Conservation (phyloP, 2,329 filamentous ascomycete species). For the Samsoniella hepiali region DNA sequence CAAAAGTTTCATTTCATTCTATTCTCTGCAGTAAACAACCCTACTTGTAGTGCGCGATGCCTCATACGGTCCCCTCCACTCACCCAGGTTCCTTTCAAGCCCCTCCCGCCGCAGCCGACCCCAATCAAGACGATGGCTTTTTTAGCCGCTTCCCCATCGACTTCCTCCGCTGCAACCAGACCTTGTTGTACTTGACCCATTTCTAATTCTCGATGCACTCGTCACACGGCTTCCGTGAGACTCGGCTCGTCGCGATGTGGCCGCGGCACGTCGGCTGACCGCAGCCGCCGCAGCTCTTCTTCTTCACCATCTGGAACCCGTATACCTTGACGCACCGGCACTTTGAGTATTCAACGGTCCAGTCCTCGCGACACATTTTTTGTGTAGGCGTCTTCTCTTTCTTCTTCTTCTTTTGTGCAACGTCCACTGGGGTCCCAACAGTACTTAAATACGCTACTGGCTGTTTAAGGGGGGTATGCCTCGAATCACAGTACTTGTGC, state of each 20-base stretch:
- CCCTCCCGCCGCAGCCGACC: no score
- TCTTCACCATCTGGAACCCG: neutral
- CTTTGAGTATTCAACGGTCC: neutral
- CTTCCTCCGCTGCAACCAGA: no score
- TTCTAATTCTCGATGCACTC: neutral
- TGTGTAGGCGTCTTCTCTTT: neutral
- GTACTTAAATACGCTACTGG: neutral
- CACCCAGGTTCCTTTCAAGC: no score
- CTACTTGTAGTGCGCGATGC: no score
- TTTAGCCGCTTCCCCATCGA: no score
- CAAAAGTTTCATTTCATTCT: no score
- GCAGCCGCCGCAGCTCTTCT: neutral
- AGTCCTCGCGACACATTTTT: constrained; percentile 1
- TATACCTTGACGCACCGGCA: neutral
- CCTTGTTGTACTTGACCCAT: neutral
- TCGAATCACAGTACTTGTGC: neutral
- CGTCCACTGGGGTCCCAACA: no score
- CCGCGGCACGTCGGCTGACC: neutral
- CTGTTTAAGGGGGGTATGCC: no score
- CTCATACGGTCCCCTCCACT: no score
- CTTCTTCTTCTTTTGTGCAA: no score
- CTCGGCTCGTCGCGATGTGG: neutral
- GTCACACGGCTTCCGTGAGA: neutral
- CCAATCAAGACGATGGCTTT: no score
- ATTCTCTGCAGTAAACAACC: no score